These are phyloP conservation scores for Hypoxylon sp. DNA, from an alignment of 2,329 filamentous ascomycete genomes.

Conservation along the genomic window DNA sequence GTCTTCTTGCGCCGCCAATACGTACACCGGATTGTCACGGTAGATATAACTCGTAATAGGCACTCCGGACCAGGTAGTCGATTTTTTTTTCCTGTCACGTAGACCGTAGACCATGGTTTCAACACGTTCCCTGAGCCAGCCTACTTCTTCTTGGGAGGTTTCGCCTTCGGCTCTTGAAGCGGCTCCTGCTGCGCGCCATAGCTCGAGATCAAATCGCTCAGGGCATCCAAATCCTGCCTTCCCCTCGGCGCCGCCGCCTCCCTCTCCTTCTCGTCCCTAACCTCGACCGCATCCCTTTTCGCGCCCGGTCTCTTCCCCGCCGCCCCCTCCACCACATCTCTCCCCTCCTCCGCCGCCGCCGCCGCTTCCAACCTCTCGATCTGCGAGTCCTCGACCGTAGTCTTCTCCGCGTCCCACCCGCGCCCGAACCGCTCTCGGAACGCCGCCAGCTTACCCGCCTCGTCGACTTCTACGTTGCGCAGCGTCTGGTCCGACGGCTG, in stretches of 20 bases:
- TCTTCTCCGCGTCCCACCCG: constrained; percentile 74
- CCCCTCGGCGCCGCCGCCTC: constrained; percentile 41
- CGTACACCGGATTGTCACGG: constrained; percentile 4
- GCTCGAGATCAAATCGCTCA: constrained; percentile 64
- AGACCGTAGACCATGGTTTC: neutral
- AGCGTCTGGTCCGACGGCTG: constrained; percentile 86
- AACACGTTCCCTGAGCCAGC: neutral
- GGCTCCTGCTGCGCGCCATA: constrained; percentile 57
- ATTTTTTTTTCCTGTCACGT: neutral
- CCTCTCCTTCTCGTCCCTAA: constrained; percentile 25
- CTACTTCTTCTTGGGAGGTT: constrained; percentile 49
- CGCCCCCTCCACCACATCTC: neutral
- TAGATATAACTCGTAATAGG: neutral
- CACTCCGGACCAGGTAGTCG: neutral
- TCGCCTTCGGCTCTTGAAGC: constrained; percentile 57
- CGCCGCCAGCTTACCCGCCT: constrained; percentile 87
- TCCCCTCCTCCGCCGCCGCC: constrained; percentile 10
- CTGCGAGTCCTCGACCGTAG: constrained; percentile 48
- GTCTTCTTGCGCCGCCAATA: constrained; percentile 4
- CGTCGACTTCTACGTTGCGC: constrained; percentile 91
- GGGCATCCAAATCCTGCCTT: constrained; percentile 48
- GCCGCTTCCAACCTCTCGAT: constrained; percentile 45
- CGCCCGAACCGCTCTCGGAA: constrained; percentile 88
- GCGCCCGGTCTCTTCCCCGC: neutral
- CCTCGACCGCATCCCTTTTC: neutral